These are phyloP conservation scores for Trifolium dubium DNA, from an alignment of 306 rosid species.

Conservation along the genomic window DNA sequence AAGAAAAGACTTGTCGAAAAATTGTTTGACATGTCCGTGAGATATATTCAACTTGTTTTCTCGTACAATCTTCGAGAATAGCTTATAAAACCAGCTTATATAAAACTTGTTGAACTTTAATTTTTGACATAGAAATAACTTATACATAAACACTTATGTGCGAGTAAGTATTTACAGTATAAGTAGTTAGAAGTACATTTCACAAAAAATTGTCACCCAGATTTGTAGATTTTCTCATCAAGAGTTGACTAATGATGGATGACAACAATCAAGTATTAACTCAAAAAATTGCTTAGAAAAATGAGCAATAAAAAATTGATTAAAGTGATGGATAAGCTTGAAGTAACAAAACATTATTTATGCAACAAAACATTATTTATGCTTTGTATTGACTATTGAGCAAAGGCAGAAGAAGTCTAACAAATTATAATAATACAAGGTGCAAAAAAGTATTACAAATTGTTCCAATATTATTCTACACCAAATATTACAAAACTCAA, in stretches of 20 bases:
- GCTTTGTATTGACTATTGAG: not conserved
- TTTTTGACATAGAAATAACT: not conserved
- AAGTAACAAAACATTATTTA: not conserved
- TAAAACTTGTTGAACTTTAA: not conserved
- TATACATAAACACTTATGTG: not conserved
- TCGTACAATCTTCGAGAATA: not conserved
- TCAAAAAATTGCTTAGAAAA: not conserved
- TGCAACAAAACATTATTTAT: not conserved
- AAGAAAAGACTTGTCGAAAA: not conserved
- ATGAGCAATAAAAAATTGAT: not conserved
- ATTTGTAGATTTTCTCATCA: not conserved
- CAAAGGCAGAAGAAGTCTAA: constrained; percentile 7
- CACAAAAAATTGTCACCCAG: not conserved
- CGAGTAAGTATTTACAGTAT: too few species aligned
- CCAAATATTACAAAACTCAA: constrained; percentile 20
- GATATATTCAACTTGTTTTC: not conserved
- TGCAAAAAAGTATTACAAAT: not conserved
- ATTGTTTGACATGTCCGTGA: not conserved
- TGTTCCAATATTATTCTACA: not conserved
- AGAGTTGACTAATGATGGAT: not conserved
- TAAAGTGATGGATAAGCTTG: not conserved
- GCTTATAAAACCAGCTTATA: not conserved
- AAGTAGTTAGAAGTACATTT: not conserved
- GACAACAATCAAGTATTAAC: not conserved
- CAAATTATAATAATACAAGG: not conserved